Conservation (phyloP, 441 rosid genomes). For the Eugenia klotzschiana region DNA sequence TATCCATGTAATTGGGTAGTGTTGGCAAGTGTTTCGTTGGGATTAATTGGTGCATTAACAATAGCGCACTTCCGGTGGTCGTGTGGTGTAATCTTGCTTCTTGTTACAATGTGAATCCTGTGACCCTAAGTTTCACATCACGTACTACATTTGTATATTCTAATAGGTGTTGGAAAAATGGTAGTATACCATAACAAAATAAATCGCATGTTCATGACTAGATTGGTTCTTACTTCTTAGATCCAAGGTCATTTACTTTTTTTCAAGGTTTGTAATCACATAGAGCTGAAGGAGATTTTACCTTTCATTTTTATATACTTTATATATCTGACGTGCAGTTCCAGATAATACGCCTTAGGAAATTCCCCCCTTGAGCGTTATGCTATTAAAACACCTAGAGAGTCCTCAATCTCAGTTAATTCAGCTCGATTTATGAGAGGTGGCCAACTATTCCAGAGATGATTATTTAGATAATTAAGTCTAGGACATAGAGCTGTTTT, state of each 20-base stretch:
- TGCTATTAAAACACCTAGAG: neutral
- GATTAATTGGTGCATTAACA: neutral
- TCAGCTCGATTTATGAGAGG: neutral
- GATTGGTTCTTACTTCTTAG: neutral
- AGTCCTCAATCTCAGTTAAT: neutral
- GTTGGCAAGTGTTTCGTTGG: neutral
- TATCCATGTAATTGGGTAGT: neutral
- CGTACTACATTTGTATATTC: neutral
- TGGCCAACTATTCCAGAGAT: neutral
- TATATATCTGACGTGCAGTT: neutral
- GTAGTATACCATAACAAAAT: neutral
- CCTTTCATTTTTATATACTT: neutral
- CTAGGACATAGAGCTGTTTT: neutral
- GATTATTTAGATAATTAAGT: neutral
- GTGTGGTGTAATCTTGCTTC: neutral
- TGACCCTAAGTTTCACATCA: neutral
- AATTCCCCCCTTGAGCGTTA: neutral
- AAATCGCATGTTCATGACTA: neutral
- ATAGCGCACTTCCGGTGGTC: neutral
- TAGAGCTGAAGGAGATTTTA: neutral
- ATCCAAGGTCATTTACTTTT: neutral
- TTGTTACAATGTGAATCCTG: neutral
- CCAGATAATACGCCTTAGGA: neutral
- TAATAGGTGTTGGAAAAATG: neutral
- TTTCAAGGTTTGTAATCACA: neutral